Conservation (phyloP, 331 rosid species). For the Saraca asoca region DNA sequence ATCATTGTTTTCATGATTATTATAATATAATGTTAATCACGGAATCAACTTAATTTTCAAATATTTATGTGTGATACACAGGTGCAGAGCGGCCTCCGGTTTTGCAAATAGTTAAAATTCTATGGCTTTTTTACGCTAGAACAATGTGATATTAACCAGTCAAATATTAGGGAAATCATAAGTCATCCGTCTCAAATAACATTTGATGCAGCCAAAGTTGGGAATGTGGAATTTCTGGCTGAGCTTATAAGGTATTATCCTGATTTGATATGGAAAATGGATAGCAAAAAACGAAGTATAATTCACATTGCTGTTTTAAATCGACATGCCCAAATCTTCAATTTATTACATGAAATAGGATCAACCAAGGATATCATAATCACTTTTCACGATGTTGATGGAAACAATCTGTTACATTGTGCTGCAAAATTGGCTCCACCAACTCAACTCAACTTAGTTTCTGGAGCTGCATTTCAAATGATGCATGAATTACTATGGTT, state of each 20-base stretch:
- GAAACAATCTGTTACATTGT: slow-evolving; percentile 45
- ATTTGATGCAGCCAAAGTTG: slow-evolving; percentile 36
- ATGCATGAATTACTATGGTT: slow-evolving; percentile 55
- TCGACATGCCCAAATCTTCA: slow-evolving; percentile 51
- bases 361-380: slow-evolving; percentile 39
- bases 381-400: slow-evolving; percentile 23
- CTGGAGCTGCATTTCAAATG: slow-evolving; percentile 60
- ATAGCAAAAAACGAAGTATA: slow-evolving; percentile 34
- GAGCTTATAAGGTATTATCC: slow-evolving; percentile 42
- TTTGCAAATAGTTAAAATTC: slow-evolving; percentile 19
- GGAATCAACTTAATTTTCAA: no score
- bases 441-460: slow-evolving; percentile 32
- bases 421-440: slow-evolving; percentile 45
- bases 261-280: slow-evolving; percentile 44
- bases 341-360: slow-evolving; percentile 46
- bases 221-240: slow-evolving; percentile 49
- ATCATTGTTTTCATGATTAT: no score
- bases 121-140: no score
- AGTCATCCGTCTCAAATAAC: slow-evolving; percentile 34
- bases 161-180: not conserved
- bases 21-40: no score
- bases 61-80: no score
- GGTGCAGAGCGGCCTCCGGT: slow-evolving; percentile 20
- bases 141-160: not conserved
- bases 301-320: slow-evolving; percentile 49